Base-by-base conservation (phyloP, 192 early-diverging fungal species). In the Obelidium mucronatum region DNA sequence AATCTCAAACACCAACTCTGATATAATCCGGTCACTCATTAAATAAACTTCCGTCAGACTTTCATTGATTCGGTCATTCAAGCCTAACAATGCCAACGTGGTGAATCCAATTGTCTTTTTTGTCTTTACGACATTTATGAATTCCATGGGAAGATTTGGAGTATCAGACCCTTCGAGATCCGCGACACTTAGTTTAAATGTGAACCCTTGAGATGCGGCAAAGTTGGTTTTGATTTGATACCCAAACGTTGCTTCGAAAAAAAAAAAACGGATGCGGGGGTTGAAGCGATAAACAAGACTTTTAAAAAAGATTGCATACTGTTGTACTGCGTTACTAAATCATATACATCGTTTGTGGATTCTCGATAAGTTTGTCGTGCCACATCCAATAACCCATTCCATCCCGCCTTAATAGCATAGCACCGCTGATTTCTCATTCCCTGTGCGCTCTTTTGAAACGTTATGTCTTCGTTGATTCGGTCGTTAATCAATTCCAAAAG, bases 321-420 rank as follows among this genome's bases (percentile, higher is more conserved):
- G 34, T 51, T 80, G 64, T 92, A 90, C 24, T 68, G 53, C 44
- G 85, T 71, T 2, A 89, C 84, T 3, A 91, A 66, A 19, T 91
- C 89, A 62, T 92, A 89, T 3, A 93, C 89, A 67, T 92, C 92
- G 53, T 93, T 84, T 30, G 86, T 87, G 2, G 84, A 84, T 81
- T 94, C 93, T 78, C 89, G 89, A 77, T 94, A 94, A 0, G 92
- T 92, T 77, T 92, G 91, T 13, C 93, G 81, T 30, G 92, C 92
- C 35, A 96, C 92, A 78, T 97, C 96, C 26, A 97, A 87, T 39
- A 96, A 86, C 1, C 93, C 92, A 76, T 93, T 94, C 17, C 92
- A 86, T 2, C 94, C 92, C 34, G 73, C 82, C 40, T 93, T 95
- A 40, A 96, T 90, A 3, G 94, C 93, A 76, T 94, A 94, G 69